Evolutionary conservation across 306 rosid species (phyloP), one percentile per base, ranked within the genome.

Genomic region (Quercus glauca): DNA sequence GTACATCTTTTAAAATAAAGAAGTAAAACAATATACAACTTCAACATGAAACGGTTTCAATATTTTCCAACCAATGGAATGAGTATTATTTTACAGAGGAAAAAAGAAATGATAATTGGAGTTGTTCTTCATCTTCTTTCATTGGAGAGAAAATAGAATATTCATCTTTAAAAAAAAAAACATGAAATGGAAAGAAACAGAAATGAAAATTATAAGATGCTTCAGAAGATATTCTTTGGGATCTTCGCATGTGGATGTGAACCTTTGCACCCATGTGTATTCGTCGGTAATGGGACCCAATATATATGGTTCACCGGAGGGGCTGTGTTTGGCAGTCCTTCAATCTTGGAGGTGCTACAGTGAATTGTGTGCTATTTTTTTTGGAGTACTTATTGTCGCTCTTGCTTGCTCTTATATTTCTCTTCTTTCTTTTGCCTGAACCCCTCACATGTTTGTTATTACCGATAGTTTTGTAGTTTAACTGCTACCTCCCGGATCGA

Each of bases 251-350:
- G 4, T 61, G 26, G 9, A 15, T 61, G 76, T 52, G 26, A 41
- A 73, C 78, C 73, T 52, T 56, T 21, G 78, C 78, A 51, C 14
- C 67, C 83, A 73, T 79, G 78, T 79, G 68, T 61, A 37, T 53
- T 3, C 53, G 53, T 49, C 53, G 53, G 14, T 12, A 73, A 55
- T 6, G 70, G n/a, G n/a, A n/a, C n/a, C n/a, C n/a, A n/a, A n/a
- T n/a, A n/a, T n/a, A n/a, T n/a, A n/a, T n/a, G n/a, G n/a, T n/a
- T n/a, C n/a, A n/a, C n/a, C n/a, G n/a, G n/a, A n/a, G n/a, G n/a
- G 5, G 23, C 15, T 6, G 9, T n/a, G 15, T 52, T 76, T 65
- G 65, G 65, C 65, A 1, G 65, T 59, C 5, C 4, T 21, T 11
- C 64, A 9, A 25, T 9, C 5, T 19, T 57, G 9, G 63, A 57